These are phyloP conservation scores for Collybia sordida DNA, from an alignment of 768 basidiomycete species.

Conservation along the genomic window DNA sequence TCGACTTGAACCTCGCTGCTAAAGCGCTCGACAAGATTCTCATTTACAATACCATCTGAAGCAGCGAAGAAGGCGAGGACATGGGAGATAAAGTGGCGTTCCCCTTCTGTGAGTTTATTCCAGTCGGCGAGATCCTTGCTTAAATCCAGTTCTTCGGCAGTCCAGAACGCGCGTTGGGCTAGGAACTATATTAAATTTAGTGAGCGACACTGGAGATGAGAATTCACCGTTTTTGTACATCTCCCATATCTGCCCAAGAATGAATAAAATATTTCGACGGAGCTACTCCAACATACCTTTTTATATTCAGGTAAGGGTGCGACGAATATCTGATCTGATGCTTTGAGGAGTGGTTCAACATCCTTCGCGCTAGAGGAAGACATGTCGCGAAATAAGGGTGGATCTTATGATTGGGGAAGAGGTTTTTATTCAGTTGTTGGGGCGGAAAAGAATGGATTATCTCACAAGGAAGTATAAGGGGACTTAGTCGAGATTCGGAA, in stretches of 20 bases:
- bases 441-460: too few species aligned
- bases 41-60: slow-evolving; percentile 95
- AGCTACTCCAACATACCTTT: slow-evolving; percentile 50
- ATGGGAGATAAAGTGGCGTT: slow-evolving; percentile 89
- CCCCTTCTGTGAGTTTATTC: slow-evolving; percentile 77
- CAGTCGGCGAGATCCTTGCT: slow-evolving; percentile 86
- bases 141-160: slow-evolving; percentile 89
- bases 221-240: slow-evolving; percentile 96
- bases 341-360: slow-evolving; percentile 85
- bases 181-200: too few species aligned
- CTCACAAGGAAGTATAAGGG: too few species aligned
- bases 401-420: too few species aligned
- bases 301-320: slow-evolving; percentile 93
- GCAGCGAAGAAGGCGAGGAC: slow-evolving; percentile 97
- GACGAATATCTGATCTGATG: slow-evolving; percentile 79
- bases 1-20: slow-evolving; percentile 90
- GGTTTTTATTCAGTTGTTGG: too few species aligned
- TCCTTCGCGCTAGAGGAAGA: too few species aligned
- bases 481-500: too few species aligned
- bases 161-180: too few species aligned
- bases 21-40: slow-evolving; percentile 93
- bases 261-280: not conserved
- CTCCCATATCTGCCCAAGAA: slow-evolving; percentile 77
- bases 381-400: too few species aligned
- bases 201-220: too few species aligned